Percentiles rank a stretch among this genome's conserved stretches.
Conservation (phyloP, 495 filamentous ascomycete species). For the Penicillium ochrochloron region DNA sequence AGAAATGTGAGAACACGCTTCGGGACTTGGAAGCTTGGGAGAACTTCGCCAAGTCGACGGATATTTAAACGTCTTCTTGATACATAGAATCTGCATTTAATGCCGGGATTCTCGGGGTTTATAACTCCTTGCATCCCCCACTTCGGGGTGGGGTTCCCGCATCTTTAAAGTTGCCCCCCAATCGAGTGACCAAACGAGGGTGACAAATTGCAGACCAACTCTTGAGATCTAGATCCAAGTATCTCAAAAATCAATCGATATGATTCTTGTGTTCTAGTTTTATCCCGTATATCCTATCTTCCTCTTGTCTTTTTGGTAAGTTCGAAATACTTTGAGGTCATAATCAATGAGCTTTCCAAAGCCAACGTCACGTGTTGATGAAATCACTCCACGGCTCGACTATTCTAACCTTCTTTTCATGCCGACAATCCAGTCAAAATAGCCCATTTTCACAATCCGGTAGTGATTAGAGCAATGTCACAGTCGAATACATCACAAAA, state of each 20-base stretch:
- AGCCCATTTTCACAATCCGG: not conserved
- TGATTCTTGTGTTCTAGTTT: not conserved
- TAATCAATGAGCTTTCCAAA: not conserved
- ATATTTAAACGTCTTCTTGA: constrained; percentile 11
- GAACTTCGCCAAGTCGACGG: constrained; percentile 29
- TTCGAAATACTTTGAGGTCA: not conserved
- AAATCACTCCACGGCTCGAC: not conserved
- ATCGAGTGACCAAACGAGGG: not conserved
- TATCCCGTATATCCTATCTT: not conserved
- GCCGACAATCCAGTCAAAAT: not conserved
- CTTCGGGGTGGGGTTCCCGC: not conserved
- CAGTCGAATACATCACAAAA: not conserved
- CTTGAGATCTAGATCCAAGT: not conserved
- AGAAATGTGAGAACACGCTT: constrained; percentile 38
- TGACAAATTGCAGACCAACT: not conserved
- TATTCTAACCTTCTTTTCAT: not conserved
- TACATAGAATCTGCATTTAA: not conserved
- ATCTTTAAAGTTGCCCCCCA: not conserved
- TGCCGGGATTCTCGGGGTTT: not conserved
- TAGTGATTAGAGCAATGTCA: not conserved
- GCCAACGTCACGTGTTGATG: not conserved
- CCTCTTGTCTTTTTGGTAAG: not conserved
- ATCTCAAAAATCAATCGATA: constrained; percentile 1
- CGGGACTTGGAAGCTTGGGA: constrained; percentile 39
- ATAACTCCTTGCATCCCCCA: not conserved